Evolutionary conservation across 305 asterid species (phyloP).

Genomic region (Coffea humblotiana): DNA sequence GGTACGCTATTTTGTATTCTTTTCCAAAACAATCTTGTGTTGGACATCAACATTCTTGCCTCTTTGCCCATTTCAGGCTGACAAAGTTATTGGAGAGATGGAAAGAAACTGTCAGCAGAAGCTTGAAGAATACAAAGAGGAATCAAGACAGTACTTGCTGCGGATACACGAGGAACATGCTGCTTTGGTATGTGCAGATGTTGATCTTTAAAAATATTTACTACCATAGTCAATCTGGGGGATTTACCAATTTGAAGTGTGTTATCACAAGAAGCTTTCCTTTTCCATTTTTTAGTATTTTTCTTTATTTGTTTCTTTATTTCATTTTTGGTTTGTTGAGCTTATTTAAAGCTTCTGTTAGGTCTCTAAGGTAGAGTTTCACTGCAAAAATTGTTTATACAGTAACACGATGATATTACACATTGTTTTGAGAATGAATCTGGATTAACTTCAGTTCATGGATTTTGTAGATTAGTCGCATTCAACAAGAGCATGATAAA

Average conservation of each 20-base stretch:
- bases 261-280: neutral
- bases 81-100: constrained; percentile 58
- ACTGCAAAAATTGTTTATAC: neutral
- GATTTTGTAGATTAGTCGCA: constrained; percentile 45
- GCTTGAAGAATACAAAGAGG: constrained; percentile 70
- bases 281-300: neutral
- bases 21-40: constrained; percentile 13
- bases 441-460: constrained; percentile 15
- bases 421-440: constrained; percentile 8
- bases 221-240: neutral
- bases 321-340: neutral
- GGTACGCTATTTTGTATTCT: constrained; percentile 45
- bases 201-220: neutral
- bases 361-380: neutral
- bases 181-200: constrained; percentile 50
- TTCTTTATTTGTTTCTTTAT: neutral
- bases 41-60: constrained; percentile 24
- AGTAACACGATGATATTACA: neutral
- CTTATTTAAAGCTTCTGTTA: neutral
- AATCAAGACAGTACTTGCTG: constrained; percentile 58
- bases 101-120: constrained; percentile 57
- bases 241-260: neutral
- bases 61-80: constrained; percentile 54
- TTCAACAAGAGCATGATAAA: constrained; percentile 63
- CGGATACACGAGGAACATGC: constrained; percentile 80